Percentiles rank a stretch among this genome's conserved stretches.
These are phyloP conservation scores for Erythrobasidium hasegawianum DNA, from an alignment of 1,284 basidiomycete genomes.

Conservation along the genomic window DNA sequence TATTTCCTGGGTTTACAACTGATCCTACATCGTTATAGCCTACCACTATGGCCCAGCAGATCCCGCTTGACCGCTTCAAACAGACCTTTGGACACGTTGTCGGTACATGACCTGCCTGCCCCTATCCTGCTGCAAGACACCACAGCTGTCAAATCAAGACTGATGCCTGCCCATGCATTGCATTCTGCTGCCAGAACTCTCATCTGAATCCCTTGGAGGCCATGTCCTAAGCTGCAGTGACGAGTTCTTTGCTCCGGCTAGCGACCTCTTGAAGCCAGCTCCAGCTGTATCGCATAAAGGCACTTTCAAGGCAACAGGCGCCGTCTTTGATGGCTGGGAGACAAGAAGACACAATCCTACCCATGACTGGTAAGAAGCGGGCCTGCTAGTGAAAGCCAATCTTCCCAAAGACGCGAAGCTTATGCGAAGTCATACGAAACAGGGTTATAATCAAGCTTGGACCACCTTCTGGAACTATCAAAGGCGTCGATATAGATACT, in stretches of 20 bases:
- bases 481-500: constrained; percentile 94
- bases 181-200: constrained; percentile 67
- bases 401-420: too few species aligned
- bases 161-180: neutral
- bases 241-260: constrained; percentile 90
- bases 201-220: constrained; percentile 78
- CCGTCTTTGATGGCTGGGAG: constrained; percentile 94
- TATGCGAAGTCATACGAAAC: constrained; percentile 4
- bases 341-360: constrained; percentile 81
- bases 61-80: constrained; percentile 59
- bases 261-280: constrained; percentile 76
- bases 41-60: constrained; percentile 36
- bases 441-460: constrained; percentile 91
- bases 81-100: constrained; percentile 58
- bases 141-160: neutral
- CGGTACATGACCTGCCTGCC: constrained; percentile 55
- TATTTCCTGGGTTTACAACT: too few species aligned
- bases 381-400: neutral
- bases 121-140: neutral
- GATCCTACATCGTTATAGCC: too few species aligned
- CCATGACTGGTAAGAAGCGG: constrained; percentile 72
- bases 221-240: constrained; percentile 74
- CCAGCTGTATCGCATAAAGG: constrained; percentile 79
- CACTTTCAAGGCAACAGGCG: constrained; percentile 92
- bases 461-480: constrained; percentile 61